A percentile compares a stretch with the other conserved stretches of the same genome.
phyloP scores from a whole-genome alignment of 1,284 basidiomycete genomes.

The Rhodotorula sp. region DNA sequence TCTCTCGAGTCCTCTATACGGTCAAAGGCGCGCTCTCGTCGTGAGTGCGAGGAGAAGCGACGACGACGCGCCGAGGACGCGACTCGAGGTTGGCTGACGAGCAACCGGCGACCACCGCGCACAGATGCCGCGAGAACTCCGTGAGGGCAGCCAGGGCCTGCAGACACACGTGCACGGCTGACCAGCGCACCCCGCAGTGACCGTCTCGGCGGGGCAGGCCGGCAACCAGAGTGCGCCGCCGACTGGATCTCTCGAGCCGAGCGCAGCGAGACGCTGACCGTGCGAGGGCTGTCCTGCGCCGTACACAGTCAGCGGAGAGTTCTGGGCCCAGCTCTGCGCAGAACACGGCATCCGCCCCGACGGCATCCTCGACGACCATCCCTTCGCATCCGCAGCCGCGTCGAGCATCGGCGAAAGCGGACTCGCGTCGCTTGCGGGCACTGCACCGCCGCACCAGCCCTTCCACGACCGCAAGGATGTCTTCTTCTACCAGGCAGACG shows the following conservation, averaged over 20 bases:
- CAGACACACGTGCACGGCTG: not conserved
- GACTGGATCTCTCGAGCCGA: slow-evolving; percentile 3
- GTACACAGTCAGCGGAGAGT: slow-evolving; percentile 75
- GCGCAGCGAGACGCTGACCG: too few species aligned
- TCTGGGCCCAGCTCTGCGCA: slow-evolving; percentile 92
- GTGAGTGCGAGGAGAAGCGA: too few species aligned
- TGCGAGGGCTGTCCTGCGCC: not conserved
- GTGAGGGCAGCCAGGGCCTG: slow-evolving; percentile 2
- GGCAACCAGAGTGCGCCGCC: slow-evolving; percentile 81
- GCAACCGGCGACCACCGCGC: not conserved
- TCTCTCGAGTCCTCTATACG: too few species aligned
- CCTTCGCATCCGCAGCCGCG: slow-evolving; percentile 5
- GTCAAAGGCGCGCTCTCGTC: too few species aligned
- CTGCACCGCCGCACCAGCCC: not conserved
- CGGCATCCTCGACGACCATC: slow-evolving; percentile 79
- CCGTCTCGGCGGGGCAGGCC: slow-evolving; percentile 88
- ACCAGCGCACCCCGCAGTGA: slow-evolving; percentile 53
- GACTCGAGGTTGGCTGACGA: not conserved
- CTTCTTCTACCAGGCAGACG: slow-evolving; percentile 99
- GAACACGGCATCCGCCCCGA: slow-evolving; percentile 94
- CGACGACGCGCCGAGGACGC: too few species aligned
- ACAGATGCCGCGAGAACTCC: slow-evolving; percentile 37
- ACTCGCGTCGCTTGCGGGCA: slow-evolving; percentile 52
- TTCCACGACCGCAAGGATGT: slow-evolving; percentile 87
- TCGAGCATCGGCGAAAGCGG: not conserved